A percentile compares a stretch with the other conserved stretches of the same genome.
Evolutionary conservation across 148 eudicot species (phyloP).

Genomic region (Arctostaphylos glauca): DNA sequence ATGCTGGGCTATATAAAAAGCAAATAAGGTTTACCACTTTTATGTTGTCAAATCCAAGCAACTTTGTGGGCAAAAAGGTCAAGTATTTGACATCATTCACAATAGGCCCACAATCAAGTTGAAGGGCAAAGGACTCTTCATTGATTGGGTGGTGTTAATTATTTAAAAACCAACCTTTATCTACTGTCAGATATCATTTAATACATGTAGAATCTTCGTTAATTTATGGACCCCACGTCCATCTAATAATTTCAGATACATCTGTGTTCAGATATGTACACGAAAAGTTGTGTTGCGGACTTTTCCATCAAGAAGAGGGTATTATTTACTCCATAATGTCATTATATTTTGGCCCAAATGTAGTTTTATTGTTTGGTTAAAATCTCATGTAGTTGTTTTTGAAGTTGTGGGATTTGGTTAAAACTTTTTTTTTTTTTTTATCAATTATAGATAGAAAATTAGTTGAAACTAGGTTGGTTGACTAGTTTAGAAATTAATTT

Average conservation of each 20-base stretch:
- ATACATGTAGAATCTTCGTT: too few relatives aligned
- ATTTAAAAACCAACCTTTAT: not conserved
- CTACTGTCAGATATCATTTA: not conserved
- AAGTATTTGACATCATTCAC: not conserved
- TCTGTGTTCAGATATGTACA: too few relatives aligned
- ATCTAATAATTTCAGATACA: too few relatives aligned
- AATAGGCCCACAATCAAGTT: not conserved
- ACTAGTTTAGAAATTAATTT: too few relatives aligned
- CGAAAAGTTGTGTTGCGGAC: too few relatives aligned
- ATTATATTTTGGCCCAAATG: not conserved
- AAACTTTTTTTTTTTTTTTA: too few relatives aligned
- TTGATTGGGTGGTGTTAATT: not conserved
- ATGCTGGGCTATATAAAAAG: not conserved
- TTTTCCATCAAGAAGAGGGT: too few relatives aligned
- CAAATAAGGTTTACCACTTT: slow-evolving; percentile 13
- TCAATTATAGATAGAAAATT: too few relatives aligned
- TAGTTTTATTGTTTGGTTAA: not conserved
- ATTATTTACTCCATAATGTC: not conserved
- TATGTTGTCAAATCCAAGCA: not conserved
- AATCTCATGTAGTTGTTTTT: not conserved
- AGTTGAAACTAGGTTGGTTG: too few relatives aligned
- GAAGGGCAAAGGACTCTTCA: not conserved
- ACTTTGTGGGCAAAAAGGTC: slow-evolving; percentile 9
- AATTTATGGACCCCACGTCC: too few relatives aligned
- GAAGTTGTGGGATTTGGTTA: too few relatives aligned